Conservation (phyloP, 257 asterid genomes). For the Solanum chiquidenum region DNA sequence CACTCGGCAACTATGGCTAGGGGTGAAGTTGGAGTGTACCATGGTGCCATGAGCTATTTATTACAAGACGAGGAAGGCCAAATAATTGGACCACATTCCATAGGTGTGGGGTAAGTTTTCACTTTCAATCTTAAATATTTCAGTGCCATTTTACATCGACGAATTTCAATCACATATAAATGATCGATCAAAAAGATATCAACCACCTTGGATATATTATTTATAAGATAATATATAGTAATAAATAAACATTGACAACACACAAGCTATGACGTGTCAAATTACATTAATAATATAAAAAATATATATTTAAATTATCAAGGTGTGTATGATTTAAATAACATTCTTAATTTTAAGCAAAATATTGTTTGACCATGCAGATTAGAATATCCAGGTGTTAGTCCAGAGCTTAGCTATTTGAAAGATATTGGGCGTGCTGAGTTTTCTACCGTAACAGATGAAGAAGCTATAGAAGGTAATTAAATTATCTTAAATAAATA, state of each 20-base stretch:
- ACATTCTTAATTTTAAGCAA: neutral
- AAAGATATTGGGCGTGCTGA: conserved; percentile 67
- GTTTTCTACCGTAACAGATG: conserved; percentile 36
- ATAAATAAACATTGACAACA: neutral
- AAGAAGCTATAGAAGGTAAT: conserved; percentile 69
- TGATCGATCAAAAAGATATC: no score
- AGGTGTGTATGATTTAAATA: neutral
- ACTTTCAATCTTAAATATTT: neutral
- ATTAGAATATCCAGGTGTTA: conserved; percentile 67
- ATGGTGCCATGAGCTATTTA: conserved; percentile 64
- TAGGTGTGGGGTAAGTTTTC: neutral
- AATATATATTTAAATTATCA: no score
- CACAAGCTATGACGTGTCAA: neutral
- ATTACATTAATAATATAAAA: neutral
- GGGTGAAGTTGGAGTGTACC: conserved; percentile 65
- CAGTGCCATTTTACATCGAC: no score
- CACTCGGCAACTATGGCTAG: conserved; percentile 58
- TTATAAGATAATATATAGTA: no score
- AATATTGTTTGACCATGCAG: conserved; percentile 14
- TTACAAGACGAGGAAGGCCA: conserved; percentile 52
- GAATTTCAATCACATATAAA: neutral
- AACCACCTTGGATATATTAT: no score
- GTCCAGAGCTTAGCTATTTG: conserved; percentile 72
- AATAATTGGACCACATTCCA: neutral
- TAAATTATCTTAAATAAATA: neutral